phyloP scores from a whole-genome alignment of 371 early-diverging fungal genomes.

The Mucor racemosus region DNA sequence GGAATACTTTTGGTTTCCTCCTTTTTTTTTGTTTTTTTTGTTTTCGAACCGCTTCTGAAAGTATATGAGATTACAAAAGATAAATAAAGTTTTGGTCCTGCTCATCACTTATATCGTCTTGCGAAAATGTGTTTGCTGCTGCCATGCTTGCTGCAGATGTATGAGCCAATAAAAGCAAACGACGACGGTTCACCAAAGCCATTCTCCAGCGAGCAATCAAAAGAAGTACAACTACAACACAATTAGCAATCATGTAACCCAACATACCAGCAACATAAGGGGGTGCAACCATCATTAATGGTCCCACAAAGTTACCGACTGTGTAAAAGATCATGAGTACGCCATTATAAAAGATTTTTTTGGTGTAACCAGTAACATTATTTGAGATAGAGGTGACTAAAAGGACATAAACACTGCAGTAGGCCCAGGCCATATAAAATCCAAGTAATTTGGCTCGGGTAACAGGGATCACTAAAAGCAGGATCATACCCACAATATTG shows the following conservation, averaged over 20 bases:
- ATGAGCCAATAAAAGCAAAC: constrained; percentile 26
- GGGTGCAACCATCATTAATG: constrained; percentile 37
- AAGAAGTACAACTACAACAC: constrained; percentile 22
- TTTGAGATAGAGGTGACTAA: constrained; percentile 31
- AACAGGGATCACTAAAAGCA: constrained; percentile 37
- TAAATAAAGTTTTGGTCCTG: constrained; percentile 48
- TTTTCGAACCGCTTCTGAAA: too few species aligned
- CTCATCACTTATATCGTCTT: constrained; percentile 45
- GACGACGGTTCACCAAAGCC: constrained; percentile 29
- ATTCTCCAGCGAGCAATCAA: constrained; percentile 31
- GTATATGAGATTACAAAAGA: constrained; percentile 25
- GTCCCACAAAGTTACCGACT: constrained; percentile 41
- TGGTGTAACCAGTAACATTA: constrained; percentile 40
- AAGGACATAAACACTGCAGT: constrained; percentile 29
- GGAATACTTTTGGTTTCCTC: not conserved
- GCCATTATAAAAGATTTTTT: constrained; percentile 44
- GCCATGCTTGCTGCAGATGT: constrained; percentile 18
- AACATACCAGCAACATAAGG: constrained; percentile 32
- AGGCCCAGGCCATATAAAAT: constrained; percentile 32
- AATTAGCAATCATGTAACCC: constrained; percentile 31
- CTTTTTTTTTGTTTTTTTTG: not conserved
- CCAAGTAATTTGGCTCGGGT: constrained; percentile 37
- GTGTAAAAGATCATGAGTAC: constrained; percentile 35
- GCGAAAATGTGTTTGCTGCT: constrained; percentile 21
- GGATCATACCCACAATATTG: constrained; percentile 38